Percentiles rank a stretch among this genome's conserved stretches.
These are phyloP conservation scores for Apiotrichum brassicae DNA, from an alignment of 1,284 basidiomycete species.

Conservation along the genomic window DNA sequence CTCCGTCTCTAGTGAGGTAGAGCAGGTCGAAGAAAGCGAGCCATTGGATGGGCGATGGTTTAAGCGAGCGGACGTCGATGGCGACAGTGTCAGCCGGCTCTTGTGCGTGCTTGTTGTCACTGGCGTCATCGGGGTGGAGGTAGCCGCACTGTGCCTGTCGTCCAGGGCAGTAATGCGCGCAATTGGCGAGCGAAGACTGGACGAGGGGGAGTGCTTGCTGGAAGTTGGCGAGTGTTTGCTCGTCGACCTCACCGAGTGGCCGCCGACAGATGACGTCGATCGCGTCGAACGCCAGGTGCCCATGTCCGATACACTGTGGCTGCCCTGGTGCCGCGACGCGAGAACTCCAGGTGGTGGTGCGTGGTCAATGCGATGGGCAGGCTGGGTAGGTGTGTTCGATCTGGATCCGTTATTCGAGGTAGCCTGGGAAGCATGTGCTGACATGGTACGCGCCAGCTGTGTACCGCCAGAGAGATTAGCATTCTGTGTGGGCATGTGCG, in stretches of 20 bases:
- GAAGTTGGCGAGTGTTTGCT: not conserved
- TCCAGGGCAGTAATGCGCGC: not conserved
- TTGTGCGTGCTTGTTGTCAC: not conserved
- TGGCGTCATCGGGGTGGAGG: not conserved
- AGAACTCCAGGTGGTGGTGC: constrained; percentile 6
- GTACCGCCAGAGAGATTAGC: not conserved
- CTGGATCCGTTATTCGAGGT: not conserved
- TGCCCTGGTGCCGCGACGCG: constrained; percentile 9
- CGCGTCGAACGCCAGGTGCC: not conserved
- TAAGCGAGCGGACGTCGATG: not conserved
- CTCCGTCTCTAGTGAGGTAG: not conserved
- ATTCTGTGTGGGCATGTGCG: not conserved
- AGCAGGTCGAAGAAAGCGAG: constrained; percentile 13
- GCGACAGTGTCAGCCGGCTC: not conserved
- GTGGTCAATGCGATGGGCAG: not conserved
- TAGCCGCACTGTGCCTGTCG: not conserved
- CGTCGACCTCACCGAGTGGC: not conserved
- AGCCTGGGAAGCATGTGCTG: not conserved
- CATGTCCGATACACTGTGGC: constrained; percentile 8
- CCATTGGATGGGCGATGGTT: not conserved
- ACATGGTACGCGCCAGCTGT: constrained; percentile 5
- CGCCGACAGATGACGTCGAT: not conserved
- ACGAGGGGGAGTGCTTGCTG: not conserved
- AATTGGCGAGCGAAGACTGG: not conserved
- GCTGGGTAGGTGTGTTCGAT: constrained; percentile 2